Evolutionary conservation across 176 grass and related monocot genomes (phyloP), one percentile per base, ranked within the genome.

Genomic region (Zoysia japonica): DNA sequence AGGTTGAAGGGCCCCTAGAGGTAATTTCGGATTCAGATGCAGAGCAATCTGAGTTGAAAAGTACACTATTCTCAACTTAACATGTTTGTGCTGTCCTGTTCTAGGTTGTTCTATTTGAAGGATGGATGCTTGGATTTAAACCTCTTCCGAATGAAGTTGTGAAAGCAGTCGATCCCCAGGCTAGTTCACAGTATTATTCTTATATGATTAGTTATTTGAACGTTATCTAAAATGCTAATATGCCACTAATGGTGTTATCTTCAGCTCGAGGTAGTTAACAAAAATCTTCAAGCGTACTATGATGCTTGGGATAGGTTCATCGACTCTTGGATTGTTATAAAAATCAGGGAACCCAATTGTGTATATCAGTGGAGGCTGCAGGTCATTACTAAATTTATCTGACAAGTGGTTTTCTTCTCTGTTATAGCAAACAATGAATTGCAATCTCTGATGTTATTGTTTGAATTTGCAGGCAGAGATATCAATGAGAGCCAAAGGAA

Each of bases 71-170:
- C 53, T 88, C 53, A 83, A 50, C 67, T 68, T 61, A 68, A 42
- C 16, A 13, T 45, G 49, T 85, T 57, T 70, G 53, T 84, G 54
- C 13, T 89, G 64, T 70, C 37, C 45, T 89, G 43, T 59, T 79
- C 42, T 83, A 99, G 96, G 90, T 95, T 82, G 80, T 99, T 83
- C 84, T 99, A 8, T 99, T 99, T 86, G 96, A 99, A 88, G 96
- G 96, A 72, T 96, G 96, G 96, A 99, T 99, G 96, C 96, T 99
- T 87, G 96, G 96, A 70, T 99, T 99, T 83, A 99, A 91, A 84
- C 92, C 90, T 80, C 92, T 93, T 91, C 86, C 88, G 47, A 91
- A 89, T 85, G 96, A 95, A 82, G 88, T 75, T 86, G 96, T 93
- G 41, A 91, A 93, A 88, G 86, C 78, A 70, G 81, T 99, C 77